A percentile compares a stretch with the other conserved stretches of the same genome.
Conservation (phyloP, 2,329 filamentous ascomycete species). For the Colletotrichum acutatum region DNA sequence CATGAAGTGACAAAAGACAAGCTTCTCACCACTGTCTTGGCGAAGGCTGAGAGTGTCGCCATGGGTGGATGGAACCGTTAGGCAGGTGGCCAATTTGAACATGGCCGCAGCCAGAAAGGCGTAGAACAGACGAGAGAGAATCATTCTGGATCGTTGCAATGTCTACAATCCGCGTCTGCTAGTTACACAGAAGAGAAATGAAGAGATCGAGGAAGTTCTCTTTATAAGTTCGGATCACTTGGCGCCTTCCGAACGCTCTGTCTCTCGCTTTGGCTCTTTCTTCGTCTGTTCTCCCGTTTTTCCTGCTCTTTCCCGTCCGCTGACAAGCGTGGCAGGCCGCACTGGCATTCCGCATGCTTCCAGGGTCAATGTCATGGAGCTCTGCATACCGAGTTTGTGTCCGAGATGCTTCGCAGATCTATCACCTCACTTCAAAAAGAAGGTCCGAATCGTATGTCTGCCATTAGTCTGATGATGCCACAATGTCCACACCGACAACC, state of each 20-base stretch:
- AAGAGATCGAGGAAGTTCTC: not conserved
- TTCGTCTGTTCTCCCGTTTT: not conserved
- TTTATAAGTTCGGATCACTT: not conserved
- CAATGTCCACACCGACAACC: not conserved
- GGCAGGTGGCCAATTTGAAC: not conserved
- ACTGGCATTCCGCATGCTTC: slow-evolving; percentile 53
- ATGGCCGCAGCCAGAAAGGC: not conserved
- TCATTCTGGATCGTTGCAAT: not conserved
- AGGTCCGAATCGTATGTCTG: not conserved
- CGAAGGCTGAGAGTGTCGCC: not conserved
- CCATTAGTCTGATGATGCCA: not conserved
- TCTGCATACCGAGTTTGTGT: not conserved
- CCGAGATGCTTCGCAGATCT: not conserved
- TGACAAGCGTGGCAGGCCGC: slow-evolving; percentile 37
- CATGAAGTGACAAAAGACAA: not conserved
- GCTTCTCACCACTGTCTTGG: not conserved
- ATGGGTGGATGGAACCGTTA: not conserved
- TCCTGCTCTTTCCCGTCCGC: not conserved
- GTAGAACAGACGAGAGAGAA: not conserved
- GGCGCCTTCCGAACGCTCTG: not conserved
- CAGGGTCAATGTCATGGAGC: not conserved
- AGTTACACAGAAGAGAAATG: not conserved
- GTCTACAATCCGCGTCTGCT: not conserved
- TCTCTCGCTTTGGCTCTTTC: not conserved
- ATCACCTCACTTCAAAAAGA: not conserved